Percentiles rank a stretch among this genome's conserved stretches.
These are phyloP conservation scores for Phytophthora lateralis DNA, from an alignment of 352 stramenopile genomes.

Conservation along the genomic window DNA sequence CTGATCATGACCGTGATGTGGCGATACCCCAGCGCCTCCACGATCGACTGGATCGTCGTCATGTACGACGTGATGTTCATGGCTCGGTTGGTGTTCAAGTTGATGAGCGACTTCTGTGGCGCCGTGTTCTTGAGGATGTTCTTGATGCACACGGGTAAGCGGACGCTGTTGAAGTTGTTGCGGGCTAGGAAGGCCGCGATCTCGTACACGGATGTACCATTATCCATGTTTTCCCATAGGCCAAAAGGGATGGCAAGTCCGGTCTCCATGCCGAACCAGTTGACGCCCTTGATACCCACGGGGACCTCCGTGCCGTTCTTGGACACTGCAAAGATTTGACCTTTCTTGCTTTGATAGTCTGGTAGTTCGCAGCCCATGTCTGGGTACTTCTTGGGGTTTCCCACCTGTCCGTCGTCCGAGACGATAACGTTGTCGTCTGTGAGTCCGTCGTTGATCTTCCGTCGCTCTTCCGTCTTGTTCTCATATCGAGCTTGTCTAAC, in stretches of 20 bases:
- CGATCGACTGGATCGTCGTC: slow-evolving; percentile 50
- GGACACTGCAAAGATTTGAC: slow-evolving; percentile 46
- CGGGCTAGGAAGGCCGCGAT: slow-evolving; percentile 57
- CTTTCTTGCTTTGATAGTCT: slow-evolving; percentile 65
- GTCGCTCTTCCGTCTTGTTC: slow-evolving; percentile 29
- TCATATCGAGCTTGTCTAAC: slow-evolving; percentile 31
- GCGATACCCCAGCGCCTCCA: slow-evolving; percentile 60
- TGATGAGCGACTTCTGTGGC: slow-evolving; percentile 53
- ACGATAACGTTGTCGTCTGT: slow-evolving; percentile 37
- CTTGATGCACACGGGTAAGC: slow-evolving; percentile 61
- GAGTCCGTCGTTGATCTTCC: slow-evolving; percentile 49
- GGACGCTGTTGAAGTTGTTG: slow-evolving; percentile 77
- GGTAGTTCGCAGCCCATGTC: slow-evolving; percentile 51
- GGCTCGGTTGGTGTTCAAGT: slow-evolving; percentile 62
- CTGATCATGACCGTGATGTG: slow-evolving; percentile 70
- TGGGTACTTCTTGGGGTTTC: slow-evolving; percentile 58
- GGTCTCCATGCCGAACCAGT: slow-evolving; percentile 83
- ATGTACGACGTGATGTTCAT: slow-evolving; percentile 70
- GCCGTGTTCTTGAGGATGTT: slow-evolving; percentile 50
- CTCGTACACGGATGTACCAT: slow-evolving; percentile 76
- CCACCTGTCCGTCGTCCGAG: slow-evolving; percentile 50
- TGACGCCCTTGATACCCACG: slow-evolving; percentile 65
- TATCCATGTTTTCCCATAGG: slow-evolving; percentile 75
- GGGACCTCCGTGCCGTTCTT: slow-evolving; percentile 59
- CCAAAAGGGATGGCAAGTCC: slow-evolving; percentile 56